Conservation (phyloP, 768 basidiomycete species). For the Tulasnella calospora region DNA sequence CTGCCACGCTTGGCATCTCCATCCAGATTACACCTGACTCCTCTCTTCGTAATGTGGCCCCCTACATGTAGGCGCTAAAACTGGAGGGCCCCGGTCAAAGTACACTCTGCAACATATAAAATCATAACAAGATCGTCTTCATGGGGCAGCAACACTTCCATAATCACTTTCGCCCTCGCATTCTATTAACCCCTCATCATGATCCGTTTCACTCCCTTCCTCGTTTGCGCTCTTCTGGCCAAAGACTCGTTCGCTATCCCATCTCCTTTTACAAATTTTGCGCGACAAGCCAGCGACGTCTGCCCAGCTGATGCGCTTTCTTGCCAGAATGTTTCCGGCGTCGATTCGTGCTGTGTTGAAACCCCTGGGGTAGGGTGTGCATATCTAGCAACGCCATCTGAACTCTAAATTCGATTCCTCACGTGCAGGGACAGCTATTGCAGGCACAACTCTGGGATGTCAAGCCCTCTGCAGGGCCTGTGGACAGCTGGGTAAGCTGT, state of each 20-base stretch:
- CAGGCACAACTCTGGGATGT: conserved; percentile 74
- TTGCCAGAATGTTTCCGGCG: neutral
- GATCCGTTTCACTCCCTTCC: neutral
- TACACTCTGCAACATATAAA: neutral
- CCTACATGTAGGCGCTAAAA: neutral
- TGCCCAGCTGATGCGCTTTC: neutral
- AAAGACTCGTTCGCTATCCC: neutral
- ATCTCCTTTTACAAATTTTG: neutral
- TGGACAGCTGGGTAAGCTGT: conserved; percentile 53
- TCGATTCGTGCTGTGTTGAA: conserved; percentile 58
- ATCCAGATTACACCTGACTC: neutral
- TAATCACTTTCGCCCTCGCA: neutral
- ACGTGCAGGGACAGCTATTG: conserved; percentile 53
- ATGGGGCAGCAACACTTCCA: neutral
- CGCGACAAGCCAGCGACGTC: neutral
- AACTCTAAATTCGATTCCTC: neutral
- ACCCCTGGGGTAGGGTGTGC: conserved; percentile 52
- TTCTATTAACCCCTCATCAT: neutral
- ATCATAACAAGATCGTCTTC: neutral
- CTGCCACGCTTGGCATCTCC: neutral
- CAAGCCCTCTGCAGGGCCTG: conserved; percentile 55
- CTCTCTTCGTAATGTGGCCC: neutral
- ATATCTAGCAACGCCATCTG: neutral
- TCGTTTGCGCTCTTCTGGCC: neutral
- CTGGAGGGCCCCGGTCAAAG: neutral